Evolutionary conservation across 1,284 basidiomycete species (phyloP), one percentile per base, ranked within the genome.

Genomic region (Gomphus bonarii): DNA sequence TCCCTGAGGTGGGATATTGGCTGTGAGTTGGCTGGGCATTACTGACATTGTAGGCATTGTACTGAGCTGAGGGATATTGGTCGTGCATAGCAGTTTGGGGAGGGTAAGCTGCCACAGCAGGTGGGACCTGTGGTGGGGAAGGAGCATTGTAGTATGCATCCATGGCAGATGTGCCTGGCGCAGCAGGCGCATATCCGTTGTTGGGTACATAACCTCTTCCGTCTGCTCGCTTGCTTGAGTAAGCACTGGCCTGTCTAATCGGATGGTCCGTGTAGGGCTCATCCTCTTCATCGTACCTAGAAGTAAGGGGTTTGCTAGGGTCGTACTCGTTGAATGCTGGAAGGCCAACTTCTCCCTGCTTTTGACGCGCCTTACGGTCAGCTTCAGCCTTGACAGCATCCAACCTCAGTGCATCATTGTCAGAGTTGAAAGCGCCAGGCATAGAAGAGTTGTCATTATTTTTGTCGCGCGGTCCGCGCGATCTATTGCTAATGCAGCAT

Each of bases 361-460:
- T 77, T 65, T 83, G 82, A 33, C 75, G 75, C 3, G 82, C 82
- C 66, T 90, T 91, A 60, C 88, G 78, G 61, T 90, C 87, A 5
- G 79, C 82, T 66, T 91, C 89, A 11, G 86, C 86, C 65, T 87
- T 89, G 64, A 91, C 79, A 18, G 88, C 88, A 62, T 89, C 86
- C 60, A 91, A 69, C 20, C 85, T 82, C 75, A 88, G 72, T 66
- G 79, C 80, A 1, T 90, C 85, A 1, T 81, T 77, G 4, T 66
- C 60, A 30, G 62, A 58, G 10, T 61, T 52, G 22, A 33, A 56
- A 31, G 49, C 51, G 40, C 58, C 56, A 59, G 58, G 33, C 61
- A 61, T n/a, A 51, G 60, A 35, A 67, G 66, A 20, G 60, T 66
- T 59, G 67, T 66, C 49, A 67, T 69, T 59, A 67, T 66, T 50